These are phyloP conservation scores for Nicotiana undulata DNA, from an alignment of 257 asterid genomes.

Conservation along the genomic window DNA sequence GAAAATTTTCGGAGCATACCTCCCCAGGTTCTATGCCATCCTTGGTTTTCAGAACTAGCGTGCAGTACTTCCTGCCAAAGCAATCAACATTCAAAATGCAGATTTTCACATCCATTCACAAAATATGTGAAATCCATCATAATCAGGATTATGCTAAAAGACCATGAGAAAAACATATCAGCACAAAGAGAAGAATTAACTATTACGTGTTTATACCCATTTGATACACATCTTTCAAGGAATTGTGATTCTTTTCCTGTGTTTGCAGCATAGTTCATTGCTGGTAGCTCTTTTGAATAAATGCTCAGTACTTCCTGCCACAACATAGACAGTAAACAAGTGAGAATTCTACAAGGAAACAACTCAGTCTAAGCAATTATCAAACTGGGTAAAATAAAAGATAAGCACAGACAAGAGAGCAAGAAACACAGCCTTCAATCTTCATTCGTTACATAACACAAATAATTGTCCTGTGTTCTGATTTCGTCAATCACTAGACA, in stretches of 20 bases:
- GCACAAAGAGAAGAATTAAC: not conserved
- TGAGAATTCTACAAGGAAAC: not conserved
- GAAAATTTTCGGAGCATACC: conserved; percentile 30
- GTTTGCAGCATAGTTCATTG: conserved; percentile 88
- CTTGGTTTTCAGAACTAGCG: conserved; percentile 53
- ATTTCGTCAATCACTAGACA: not conserved
- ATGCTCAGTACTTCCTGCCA: conserved; percentile 62
- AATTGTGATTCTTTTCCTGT: conserved; percentile 82
- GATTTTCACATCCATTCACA: not conserved
- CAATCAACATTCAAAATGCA: conserved; percentile 8
- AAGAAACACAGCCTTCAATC: not conserved
- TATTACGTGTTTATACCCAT: conserved; percentile 43
- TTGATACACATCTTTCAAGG: conserved; percentile 76
- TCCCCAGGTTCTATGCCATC: conserved; percentile 29
- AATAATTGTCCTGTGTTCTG: not conserved
- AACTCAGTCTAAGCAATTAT: not conserved
- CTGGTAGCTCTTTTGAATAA: conserved; percentile 75
- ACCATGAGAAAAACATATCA: not conserved
- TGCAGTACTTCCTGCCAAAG: conserved; percentile 69
- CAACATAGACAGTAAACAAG: not conserved
- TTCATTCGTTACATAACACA: not conserved
- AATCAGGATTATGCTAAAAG: not conserved
- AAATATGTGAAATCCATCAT: not conserved
- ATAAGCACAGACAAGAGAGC: not conserved
- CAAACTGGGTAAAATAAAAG: not conserved